A percentile compares a stretch with the other conserved stretches of the same genome.
Conservation (phyloP, 2,329 filamentous ascomycete species). For the Epichloe coenophiala region DNA sequence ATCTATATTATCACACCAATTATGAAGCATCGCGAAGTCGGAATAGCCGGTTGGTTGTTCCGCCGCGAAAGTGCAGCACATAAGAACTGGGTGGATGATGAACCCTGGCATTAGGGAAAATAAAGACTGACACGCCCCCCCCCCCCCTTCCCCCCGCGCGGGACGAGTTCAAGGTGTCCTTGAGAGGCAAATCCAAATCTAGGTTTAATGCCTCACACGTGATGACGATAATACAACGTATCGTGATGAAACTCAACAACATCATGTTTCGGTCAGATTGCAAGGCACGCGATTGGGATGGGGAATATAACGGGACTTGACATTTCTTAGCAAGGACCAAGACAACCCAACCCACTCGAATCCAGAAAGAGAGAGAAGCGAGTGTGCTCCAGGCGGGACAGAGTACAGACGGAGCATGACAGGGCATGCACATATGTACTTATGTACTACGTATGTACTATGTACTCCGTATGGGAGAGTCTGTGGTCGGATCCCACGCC, state of each 20-base stretch:
- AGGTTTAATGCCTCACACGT: constrained; percentile 4
- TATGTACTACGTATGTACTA: too few species aligned
- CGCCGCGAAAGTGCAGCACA: neutral
- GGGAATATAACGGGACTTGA: neutral
- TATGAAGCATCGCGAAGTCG: neutral
- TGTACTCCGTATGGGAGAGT: too few species aligned
- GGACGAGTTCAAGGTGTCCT: too few species aligned
- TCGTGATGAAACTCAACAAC: constrained; percentile 2
- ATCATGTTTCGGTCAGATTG: neutral
- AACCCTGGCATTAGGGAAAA: too few species aligned
- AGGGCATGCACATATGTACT: too few species aligned
- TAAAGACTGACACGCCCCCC: too few species aligned
- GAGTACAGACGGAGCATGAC: neutral
- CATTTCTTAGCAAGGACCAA: neutral
- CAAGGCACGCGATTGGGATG: neutral
- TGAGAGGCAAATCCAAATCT: neutral
- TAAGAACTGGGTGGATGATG: too few species aligned
- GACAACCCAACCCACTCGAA: neutral
- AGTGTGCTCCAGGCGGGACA: neutral
- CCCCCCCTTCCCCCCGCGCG: too few species aligned
- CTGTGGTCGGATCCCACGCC: neutral
- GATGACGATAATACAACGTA: neutral
- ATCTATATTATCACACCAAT: too few species aligned
- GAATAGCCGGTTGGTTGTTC: neutral
- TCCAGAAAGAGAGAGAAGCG: neutral